phyloP scores from a whole-genome alignment of 768 basidiomycete genomes.

The Myochromella boudieri region DNA sequence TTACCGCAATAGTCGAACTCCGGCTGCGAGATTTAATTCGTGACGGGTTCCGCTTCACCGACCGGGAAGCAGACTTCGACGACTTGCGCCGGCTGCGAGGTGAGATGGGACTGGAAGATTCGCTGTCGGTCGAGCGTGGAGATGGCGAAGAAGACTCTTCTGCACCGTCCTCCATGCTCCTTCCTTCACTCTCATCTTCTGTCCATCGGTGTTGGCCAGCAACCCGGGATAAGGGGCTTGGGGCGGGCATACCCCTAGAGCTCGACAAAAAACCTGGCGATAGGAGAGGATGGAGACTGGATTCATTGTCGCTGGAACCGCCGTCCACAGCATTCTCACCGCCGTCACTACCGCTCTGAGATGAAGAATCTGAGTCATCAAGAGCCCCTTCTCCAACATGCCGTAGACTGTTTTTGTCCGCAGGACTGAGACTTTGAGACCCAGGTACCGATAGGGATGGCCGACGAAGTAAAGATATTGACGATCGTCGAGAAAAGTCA shows the following conservation, averaged over 20 bases:
- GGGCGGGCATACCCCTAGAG: conserved; percentile 38
- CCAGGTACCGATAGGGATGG: conserved; percentile 40
- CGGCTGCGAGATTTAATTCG: conserved; percentile 50
- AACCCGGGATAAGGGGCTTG: conserved; percentile 66
- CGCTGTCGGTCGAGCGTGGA: conserved; percentile 66
- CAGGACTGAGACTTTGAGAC: conserved; percentile 37
- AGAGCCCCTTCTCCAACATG: conserved; percentile 79
- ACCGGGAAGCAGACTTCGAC: conserved; percentile 31
- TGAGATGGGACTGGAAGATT: conserved; percentile 43
- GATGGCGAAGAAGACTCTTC: conserved; percentile 60
- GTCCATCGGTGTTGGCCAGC: conserved; percentile 55
- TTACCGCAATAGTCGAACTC: conserved; percentile 66
- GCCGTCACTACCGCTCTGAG: conserved; percentile 32
- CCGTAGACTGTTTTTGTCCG: conserved; percentile 44
- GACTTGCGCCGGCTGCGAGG: conserved; percentile 24
- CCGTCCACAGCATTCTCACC: conserved; percentile 26
- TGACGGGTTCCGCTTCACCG: conserved; percentile 23
- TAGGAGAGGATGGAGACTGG: conserved; percentile 22
- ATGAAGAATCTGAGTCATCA: conserved; percentile 74
- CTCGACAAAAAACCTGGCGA: conserved; percentile 35
- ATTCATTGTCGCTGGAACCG: conserved; percentile 37
- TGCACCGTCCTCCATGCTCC: conserved; percentile 39
- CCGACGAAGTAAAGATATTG: conserved; percentile 37
- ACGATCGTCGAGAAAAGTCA: conserved; percentile 31
- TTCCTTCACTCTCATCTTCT: conserved; percentile 41